A percentile compares a stretch with the other conserved stretches of the same genome.
Evolutionary conservation across 495 filamentous ascomycete genomes (phyloP).

Genomic region (Aspergillus cristatus): DNA sequence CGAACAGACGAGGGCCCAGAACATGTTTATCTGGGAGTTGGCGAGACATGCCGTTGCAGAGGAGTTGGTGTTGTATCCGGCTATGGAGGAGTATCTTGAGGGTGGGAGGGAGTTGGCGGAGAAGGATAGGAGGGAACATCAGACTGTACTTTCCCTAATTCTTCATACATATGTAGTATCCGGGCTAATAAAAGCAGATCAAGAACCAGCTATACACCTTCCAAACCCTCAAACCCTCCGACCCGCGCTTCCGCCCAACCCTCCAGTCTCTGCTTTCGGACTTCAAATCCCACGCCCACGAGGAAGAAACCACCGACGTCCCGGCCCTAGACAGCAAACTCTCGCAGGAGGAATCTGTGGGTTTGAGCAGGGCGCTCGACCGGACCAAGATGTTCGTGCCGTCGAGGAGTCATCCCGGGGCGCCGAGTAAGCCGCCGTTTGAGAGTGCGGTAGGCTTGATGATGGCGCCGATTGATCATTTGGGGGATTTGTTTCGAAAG

Average conservation of each 20-base stretch:
- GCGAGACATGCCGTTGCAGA: constrained; percentile 57
- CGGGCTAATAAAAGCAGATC: constrained; percentile 31
- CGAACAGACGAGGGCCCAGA: constrained; percentile 46
- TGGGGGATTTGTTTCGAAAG: constrained; percentile 24
- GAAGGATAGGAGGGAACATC: constrained; percentile 52
- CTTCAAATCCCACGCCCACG: constrained; percentile 48
- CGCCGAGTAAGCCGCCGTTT: constrained; percentile 25
- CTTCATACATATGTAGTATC: not conserved
- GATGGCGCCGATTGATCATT: constrained; percentile 23
- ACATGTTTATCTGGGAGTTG: constrained; percentile 63
- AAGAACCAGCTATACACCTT: constrained; percentile 56
- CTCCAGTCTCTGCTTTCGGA: constrained; percentile 42
- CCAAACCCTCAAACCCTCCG: constrained; percentile 41
- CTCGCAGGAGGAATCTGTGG: constrained; percentile 23
- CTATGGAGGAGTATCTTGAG: constrained; percentile 49
- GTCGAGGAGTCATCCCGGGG: constrained; percentile 43
- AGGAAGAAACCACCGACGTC: constrained; percentile 51
- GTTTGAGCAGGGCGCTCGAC: constrained; percentile 42
- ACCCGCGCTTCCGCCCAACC: constrained; percentile 41
- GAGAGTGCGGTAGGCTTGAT: constrained; percentile 22
- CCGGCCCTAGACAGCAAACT: constrained; percentile 43
- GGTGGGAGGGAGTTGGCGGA: constrained; percentile 45
- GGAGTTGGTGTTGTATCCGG: constrained; percentile 63
- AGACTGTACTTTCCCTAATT: constrained; percentile 21
- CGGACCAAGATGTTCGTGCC: constrained; percentile 55